Base-by-base conservation (phyloP, 441 rosid genomes). In the Erodium texanum region DNA sequence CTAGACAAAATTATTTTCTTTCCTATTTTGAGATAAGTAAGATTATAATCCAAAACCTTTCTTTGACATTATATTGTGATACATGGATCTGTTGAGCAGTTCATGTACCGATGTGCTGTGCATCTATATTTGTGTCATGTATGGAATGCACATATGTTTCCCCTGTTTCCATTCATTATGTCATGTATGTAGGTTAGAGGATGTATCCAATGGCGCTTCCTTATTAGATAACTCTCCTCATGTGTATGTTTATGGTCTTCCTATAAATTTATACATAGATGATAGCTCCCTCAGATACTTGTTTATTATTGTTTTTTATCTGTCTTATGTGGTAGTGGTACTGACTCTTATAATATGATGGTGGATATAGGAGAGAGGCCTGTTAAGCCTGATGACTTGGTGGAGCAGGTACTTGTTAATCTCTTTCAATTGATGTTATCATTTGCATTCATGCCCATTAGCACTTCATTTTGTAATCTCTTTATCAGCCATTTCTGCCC, bases 301-400 rank as follows among this genome's bases (percentile, higher is more conserved):
- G 6, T 70, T 66, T 59, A 52, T 52, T 52, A 52, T 52, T 12
- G 7, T 16, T 34, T 18, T 58, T 41, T 45, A 23, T 62, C 56
- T 36, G 27, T 54, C 16, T 70, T 34, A 29, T 48, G 20, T 52
- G 59, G 11, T 16, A 65, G 15, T 59, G 64, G 22, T 19, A 68
- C 16, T 61, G 65, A 12, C 32, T 64, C 0, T 52, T 23, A 68
- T 32, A 67, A 72, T 50, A 61, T 73, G 27, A 66, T 18, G 19
- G 67, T 74, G 70, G 70, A 2, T 75, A 79, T 87, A 86, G 91
- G 86, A 67, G 84, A 82, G 75, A 70, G 83, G 65, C 74, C 82
- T 15, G 68, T 71, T 8, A 76, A 70, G 73, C 68, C 75, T 0
- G 80, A 77, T n/a, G 80, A 78, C 72, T 62, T 65, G 16, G 76